A percentile compares a stretch with the other conserved stretches of the same genome.
Evolutionary conservation across 192 early-diverging fungal genomes (phyloP).

Genomic region (Entomortierella chlamydospora): DNA sequence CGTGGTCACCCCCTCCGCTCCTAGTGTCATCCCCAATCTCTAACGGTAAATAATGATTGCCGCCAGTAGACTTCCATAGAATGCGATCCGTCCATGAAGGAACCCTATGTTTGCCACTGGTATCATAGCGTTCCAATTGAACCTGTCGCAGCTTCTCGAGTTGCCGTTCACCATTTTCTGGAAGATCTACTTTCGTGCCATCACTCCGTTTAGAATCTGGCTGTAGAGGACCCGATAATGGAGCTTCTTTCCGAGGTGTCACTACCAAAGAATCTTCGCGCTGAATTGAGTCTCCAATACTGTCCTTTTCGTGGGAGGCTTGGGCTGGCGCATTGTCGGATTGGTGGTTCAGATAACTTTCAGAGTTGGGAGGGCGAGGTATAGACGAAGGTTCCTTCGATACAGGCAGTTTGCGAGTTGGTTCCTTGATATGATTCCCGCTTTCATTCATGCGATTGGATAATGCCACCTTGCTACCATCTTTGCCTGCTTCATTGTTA

Average conservation of each 20-base stretch:
- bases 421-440: neutral
- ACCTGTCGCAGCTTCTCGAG: neutral
- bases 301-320: no score
- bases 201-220: no score
- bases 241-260: no score
- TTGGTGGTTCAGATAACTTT: no score
- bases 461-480: no score
- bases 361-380: neutral
- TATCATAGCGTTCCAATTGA: slow-evolving; percentile 46
- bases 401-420: neutral
- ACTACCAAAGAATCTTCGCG: no score
- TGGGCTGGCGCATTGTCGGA: no score
- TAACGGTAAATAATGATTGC: slow-evolving; percentile 31
- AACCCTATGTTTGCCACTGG: slow-evolving; percentile 57
- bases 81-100: slow-evolving; percentile 67
- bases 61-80: slow-evolving; percentile 53
- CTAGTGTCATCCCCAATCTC: slow-evolving; percentile 47
- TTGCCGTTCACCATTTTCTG: slow-evolving; percentile 1
- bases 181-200: neutral
- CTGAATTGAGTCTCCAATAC: no score
- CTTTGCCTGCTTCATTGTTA: no score
- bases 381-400: slow-evolving; percentile 6
- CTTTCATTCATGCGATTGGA: no score
- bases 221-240: no score
- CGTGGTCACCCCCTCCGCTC: neutral